Base-by-base conservation (phyloP, 208 protist genomes). In the Balamuthia mandrillaris region DNA sequence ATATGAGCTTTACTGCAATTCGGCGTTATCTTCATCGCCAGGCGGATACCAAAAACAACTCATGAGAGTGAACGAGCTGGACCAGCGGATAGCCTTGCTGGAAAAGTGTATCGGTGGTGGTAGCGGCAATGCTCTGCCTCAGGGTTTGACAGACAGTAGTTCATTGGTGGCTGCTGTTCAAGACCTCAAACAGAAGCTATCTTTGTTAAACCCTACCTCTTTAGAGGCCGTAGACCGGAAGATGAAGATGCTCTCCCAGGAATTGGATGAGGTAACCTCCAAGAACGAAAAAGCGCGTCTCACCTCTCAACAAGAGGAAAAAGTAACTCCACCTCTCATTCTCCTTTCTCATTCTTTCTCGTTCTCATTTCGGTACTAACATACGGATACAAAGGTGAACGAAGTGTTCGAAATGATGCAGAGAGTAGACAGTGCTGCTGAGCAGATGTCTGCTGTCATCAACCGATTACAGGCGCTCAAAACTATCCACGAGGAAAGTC, bases 361-460 rank as follows among this genome's bases (percentile, higher is more conserved):
- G 49, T 18, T 56, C 14, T 18, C 27, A 24, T 9, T 29, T 81
- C 42, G 16, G 1, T 2, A 31, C 37, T 27, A n/a, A n/a, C 18
- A 56, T 56, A n/a, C n/a, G 49, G 18, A 56, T 16, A 18, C 37
- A 27, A 14, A 83, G 77, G 77, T 83, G n/a, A 68, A 83, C 27
- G 77, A 83, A 14, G 35, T 83, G 54, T 83, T 68, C 42, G 77
- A 83, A 39, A 83, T 83, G 77, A 83, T 83, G 77, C 4, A n/a
- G 24, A 35, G 77, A 68, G 77, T 56, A 83, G 77, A 83, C 54
- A 56, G 29, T 10, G 54, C 77, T 3, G 49, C 68, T 27, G 54
- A 83, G 54, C 77, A 83, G 54, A 42, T 83, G 31, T 56, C 77
- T 27, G 42, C 58, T 21, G 44, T 83, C 24, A 83, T 83, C 54